Base-by-base conservation (phyloP, 169 alveolate species). In the Cyclospora cayetanensis region DNA sequence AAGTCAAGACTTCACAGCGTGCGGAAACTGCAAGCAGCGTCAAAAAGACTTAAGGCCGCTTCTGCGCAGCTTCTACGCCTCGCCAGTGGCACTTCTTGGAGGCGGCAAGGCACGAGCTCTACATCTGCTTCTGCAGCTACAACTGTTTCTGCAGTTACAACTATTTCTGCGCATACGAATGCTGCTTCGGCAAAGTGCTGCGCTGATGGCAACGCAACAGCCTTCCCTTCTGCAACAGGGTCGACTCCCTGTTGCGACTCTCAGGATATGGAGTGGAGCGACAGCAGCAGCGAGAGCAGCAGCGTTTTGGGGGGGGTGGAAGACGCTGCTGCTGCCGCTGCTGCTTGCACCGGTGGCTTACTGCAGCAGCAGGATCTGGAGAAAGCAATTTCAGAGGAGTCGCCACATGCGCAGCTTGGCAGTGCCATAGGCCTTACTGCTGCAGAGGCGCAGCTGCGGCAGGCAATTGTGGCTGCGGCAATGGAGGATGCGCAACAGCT, bases 401-500 rank as follows among this genome's bases (percentile, higher is more conserved):
- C n/a, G n/a, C n/a, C n/a, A n/a, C n/a, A n/a, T n/a, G n/a, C n/a
- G n/a, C n/a, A n/a, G n/a, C n/a, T n/a, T n/a, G n/a, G n/a, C n/a
- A n/a, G n/a, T n/a, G n/a, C n/a, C n/a, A n/a, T n/a, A n/a, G n/a
- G n/a, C n/a, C n/a, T n/a, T n/a, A n/a, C n/a, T n/a, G n/a, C n/a
- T n/a, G n/a, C n/a, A n/a, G n/a, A n/a, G n/a, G n/a, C n/a, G n/a
- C n/a, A n/a, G 55, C 55, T 46, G 55, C 55, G 15, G 7, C 22
- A 7, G 15, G 55, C 55, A 46, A 15, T 15, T 9, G 55, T 15
- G 15, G 55, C 55, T 27, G 76, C 76, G 31, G 76, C 37, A 65
- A 31, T 1, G 39, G 76, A 65, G 31, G 76, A 65, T 35, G 76
- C 34, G 76, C 76, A 65, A 41, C 76, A 65, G 76, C 76, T 65